Evolutionary conservation across 768 basidiomycete genomes (phyloP).

Genomic region (Dioszegia crocea): DNA sequence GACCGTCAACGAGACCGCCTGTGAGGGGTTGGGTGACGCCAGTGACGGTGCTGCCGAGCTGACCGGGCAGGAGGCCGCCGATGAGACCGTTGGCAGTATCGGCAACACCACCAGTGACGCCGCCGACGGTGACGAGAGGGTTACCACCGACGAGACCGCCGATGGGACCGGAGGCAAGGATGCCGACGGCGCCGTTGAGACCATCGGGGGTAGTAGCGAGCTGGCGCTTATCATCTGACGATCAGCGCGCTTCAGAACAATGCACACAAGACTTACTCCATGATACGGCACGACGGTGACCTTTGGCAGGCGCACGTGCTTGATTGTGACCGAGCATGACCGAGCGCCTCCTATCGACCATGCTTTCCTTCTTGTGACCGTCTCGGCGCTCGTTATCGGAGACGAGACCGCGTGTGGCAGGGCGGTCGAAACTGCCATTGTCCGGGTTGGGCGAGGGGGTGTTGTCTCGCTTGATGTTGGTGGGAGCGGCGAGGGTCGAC

Average conservation of each 20-base stretch:
- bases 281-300: constrained; percentile 8
- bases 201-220: not conserved
- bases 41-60: constrained; percentile 8
- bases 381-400: constrained; percentile 1
- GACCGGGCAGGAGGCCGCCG: constrained; percentile 15
- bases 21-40: constrained; percentile 9
- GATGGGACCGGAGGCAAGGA: constrained; percentile 4
- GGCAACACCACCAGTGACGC: constrained; percentile 5
- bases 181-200: not conserved
- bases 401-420: not conserved
- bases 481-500: constrained; percentile 26
- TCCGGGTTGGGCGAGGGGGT: constrained; percentile 15
- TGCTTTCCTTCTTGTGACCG: not conserved
- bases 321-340: constrained; percentile 8
- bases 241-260: not conserved
- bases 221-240: not conserved
- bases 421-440: constrained; percentile 10
- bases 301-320: not conserved
- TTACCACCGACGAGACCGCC: constrained; percentile 8
- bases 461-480: not conserved
- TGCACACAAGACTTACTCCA: not conserved
- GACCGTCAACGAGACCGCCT: constrained; percentile 7
- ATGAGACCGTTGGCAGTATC: constrained; percentile 13
- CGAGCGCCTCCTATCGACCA: constrained; percentile 8
- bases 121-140: constrained; percentile 12